A percentile compares a stretch with the other conserved stretches of the same genome.
Conservation (phyloP, 257 asterid genomes). For the Lycium barbarum region DNA sequence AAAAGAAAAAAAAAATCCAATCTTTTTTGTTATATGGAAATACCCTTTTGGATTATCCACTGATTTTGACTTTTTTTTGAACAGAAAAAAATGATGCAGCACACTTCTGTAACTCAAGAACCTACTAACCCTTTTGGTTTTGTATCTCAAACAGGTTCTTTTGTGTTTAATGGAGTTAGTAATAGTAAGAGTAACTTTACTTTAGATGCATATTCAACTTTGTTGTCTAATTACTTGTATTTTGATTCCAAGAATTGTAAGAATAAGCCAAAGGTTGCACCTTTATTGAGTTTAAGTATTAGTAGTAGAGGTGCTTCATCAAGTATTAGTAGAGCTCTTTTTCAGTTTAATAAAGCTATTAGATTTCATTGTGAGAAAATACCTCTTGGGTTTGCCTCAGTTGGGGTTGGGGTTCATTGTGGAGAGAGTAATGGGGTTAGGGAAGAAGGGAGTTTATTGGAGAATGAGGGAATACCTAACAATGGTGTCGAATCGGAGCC, state of each 20-base stretch:
- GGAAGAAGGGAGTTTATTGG: conserved; percentile 64
- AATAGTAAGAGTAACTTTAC: not conserved
- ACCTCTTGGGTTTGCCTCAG: conserved; percentile 86
- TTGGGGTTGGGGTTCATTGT: conserved; percentile 42
- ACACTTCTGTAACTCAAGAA: conserved; percentile 76
- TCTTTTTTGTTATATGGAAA: conserved; percentile 26
- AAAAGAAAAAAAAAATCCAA: not conserved
- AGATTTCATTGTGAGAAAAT: conserved; percentile 79
- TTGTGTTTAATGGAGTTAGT: conserved; percentile 42
- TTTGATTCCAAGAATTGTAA: conserved; percentile 48
- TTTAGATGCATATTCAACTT: conserved; percentile 10
- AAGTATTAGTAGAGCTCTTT: conserved; percentile 55
- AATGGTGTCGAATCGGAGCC: conserved; percentile 47
- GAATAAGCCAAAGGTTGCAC: conserved; percentile 53
- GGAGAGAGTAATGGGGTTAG: conserved; percentile 61
- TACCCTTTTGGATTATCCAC: conserved; percentile 12
- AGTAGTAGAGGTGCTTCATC: conserved; percentile 63
- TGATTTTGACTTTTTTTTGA: not conserved
- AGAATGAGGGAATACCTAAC: conserved; percentile 54
- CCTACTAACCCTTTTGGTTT: conserved; percentile 53
- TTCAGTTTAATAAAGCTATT: conserved; percentile 73
- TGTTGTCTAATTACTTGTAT: conserved; percentile 56
- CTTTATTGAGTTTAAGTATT: conserved; percentile 68
- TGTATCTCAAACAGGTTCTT: conserved; percentile 64
- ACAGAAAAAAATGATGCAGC: conserved; percentile 56